Evolutionary conservation across 768 basidiomycete genomes (phyloP), one percentile per base, ranked within the genome.

Genomic region (Calocera cornea): DNA sequence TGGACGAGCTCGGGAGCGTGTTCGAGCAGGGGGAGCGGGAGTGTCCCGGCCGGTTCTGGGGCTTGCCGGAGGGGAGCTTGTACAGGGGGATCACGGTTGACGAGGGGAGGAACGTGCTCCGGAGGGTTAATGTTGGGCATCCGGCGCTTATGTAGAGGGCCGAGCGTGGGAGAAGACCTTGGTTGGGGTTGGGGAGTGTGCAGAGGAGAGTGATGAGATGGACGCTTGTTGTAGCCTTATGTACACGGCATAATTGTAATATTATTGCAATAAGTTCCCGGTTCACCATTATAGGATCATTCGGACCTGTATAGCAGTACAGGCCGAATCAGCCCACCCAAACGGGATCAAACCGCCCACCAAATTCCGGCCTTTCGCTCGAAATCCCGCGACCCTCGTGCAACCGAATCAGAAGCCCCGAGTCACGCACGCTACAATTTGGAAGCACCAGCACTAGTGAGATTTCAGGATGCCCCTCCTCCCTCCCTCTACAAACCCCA

Each of bases 1-100:
- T 92, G 24, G 84, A 89, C 64, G 80, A 77, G 40, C 84, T 97
- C 3, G 92, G 90, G 10, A 77, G 78, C 5, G 81, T 88, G 68
- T 92, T 97, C 72, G 86, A 88, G 34, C 79, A 83, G 77, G 87
- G 88, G 82, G 86, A 89, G 78, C 75, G 75, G 72, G 80, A 81
- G 68, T 66, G 70, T 38, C 86, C 87, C 0, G 88, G 92, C 63
- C 78, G 86, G 71, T 86, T 89, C 72, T 89, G 83, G 78, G 90
- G 89, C n/a, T 79, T 94, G 19, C 92, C 92, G 1, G 76, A 79
- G 76, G 80, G 77, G 77, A 92, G 88, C 74, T 77, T 95, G 12
- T 97, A 84, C 75, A 81, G 83, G 65, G 93, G 87, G 24, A 76
- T 92, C 64, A 73, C 72, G 17, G 71, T 67, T 38, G 60, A 66